Evolutionary conservation across 495 filamentous ascomycete species (phyloP).

Genomic region (Physcia stellaris): DNA sequence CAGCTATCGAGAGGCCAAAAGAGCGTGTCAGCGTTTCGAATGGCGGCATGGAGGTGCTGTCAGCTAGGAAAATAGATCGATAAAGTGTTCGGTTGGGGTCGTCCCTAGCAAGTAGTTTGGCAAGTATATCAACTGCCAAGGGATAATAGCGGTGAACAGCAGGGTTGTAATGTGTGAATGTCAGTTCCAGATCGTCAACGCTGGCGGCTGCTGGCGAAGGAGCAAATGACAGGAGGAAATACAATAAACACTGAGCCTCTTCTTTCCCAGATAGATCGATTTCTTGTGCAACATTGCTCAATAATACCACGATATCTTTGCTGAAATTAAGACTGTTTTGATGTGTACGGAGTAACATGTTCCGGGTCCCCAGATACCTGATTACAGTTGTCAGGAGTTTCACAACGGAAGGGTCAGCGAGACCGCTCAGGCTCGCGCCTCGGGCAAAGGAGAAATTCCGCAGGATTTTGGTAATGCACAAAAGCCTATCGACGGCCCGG

Average conservation of each 20-base stretch:
- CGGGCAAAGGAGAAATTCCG: conserved; percentile 84
- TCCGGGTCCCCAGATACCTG: conserved; percentile 77
- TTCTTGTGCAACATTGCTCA: conserved; percentile 73
- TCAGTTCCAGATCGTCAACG: conserved; percentile 39
- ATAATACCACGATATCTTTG: conserved; percentile 81
- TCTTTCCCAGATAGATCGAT: conserved; percentile 78
- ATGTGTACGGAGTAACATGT: conserved; percentile 66
- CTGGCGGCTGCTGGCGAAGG: conserved; percentile 50
- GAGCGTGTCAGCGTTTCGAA: conserved; percentile 77
- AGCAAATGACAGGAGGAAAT: conserved; percentile 83
- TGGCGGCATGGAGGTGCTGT: conserved; percentile 44
- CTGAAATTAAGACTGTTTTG: conserved; percentile 84
- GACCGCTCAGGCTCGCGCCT: conserved; percentile 46
- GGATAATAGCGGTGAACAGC: conserved; percentile 76
- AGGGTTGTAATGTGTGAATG: conserved; percentile 72
- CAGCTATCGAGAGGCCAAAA: conserved; percentile 76
- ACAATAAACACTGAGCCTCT: conserved; percentile 72
- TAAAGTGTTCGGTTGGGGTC: conserved; percentile 83
- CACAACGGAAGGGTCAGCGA: conserved; percentile 63
- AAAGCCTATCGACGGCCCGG: conserved; percentile 69
- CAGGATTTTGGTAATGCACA: conserved; percentile 84
- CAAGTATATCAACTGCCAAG: conserved; percentile 74
- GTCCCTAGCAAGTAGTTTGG: conserved; percentile 84
- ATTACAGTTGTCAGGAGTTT: conserved; percentile 71
- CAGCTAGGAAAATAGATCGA: conserved; percentile 62